These are phyloP conservation scores for Ceriops decandra DNA, from an alignment of 345 rosid genomes.

Conservation along the genomic window DNA sequence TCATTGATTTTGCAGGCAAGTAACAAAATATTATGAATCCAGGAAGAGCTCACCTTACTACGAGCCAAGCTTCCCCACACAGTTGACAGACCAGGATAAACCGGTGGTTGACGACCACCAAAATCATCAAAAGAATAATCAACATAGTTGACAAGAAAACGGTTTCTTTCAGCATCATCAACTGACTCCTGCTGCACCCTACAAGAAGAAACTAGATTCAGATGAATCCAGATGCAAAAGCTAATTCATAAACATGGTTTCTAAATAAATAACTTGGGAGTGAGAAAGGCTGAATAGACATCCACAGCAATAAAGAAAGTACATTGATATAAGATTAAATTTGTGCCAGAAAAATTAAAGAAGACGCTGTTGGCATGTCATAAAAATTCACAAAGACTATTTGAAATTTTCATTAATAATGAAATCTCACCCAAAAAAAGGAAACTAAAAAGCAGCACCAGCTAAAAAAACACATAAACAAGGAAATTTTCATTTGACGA, in stretches of 20 bases:
- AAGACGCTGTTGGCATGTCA: too few relatives aligned
- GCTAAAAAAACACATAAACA: too few relatives aligned
- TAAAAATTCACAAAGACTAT: too few relatives aligned
- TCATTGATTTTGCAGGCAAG: not conserved
- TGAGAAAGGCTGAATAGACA: too few relatives aligned
- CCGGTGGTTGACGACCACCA: conserved; percentile 98
- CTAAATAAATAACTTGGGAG: not conserved
- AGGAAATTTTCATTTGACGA: too few relatives aligned
- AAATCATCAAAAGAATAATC: conserved; percentile 98
- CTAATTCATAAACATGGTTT: not conserved
- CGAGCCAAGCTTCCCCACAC: conserved; percentile 99
- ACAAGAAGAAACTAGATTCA: conserved; percentile 21
- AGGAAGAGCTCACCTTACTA: conserved; percentile 62
- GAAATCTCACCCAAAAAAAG: too few relatives aligned
- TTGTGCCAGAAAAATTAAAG: too few relatives aligned
- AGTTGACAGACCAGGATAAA: conserved; percentile 94
- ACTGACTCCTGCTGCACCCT: conserved; percentile 99
- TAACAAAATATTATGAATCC: not conserved
- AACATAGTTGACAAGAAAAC: conserved; percentile 85
- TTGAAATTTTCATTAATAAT: too few relatives aligned
- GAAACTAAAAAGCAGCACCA: too few relatives aligned
- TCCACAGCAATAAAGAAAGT: too few relatives aligned
- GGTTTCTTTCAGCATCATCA: conserved; percentile 94
- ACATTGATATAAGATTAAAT: too few relatives aligned
- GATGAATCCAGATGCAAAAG: not conserved